phyloP scores from a whole-genome alignment of 306 rosid genomes.

The Vigna angularis region DNA sequence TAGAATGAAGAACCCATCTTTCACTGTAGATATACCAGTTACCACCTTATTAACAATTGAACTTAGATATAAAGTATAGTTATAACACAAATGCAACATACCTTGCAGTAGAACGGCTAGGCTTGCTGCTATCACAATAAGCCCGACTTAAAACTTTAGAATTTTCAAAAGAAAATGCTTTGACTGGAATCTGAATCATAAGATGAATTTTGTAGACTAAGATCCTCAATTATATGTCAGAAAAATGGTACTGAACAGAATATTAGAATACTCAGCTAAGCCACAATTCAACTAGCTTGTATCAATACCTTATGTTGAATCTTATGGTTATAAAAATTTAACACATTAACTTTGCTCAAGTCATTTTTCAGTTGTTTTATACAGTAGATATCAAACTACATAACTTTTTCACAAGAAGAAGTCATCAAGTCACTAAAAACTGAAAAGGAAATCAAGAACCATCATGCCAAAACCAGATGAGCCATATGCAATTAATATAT shows the following conservation, averaged over 20 bases:
- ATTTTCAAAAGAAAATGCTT: constrained; percentile 70
- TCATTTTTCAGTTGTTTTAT: constrained; percentile 34
- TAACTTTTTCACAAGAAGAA: background rate
- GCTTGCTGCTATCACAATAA: constrained; percentile 90
- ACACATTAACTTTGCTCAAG: background rate
- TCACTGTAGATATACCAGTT: constrained; percentile 60
- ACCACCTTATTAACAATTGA: constrained; percentile 35
- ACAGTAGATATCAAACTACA: constrained; percentile 6
- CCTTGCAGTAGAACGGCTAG: constrained; percentile 73
- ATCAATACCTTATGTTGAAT: constrained; percentile 16
- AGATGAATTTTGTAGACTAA: constrained; percentile 31
- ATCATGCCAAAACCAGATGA: constrained; percentile 33
- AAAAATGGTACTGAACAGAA: background rate
- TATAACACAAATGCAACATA: constrained; percentile 44
- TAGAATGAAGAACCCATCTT: constrained; percentile 92
- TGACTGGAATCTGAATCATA: constrained; percentile 71
- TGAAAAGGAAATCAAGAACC: constrained; percentile 16
- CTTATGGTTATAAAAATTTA: background rate
- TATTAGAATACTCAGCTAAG: constrained; percentile 21
- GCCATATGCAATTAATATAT: constrained; percentile 26
- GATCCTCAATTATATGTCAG: constrained; percentile 37
- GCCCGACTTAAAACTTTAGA: constrained; percentile 79
- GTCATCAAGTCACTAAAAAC: background rate
- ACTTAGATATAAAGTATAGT: constrained; percentile 17
- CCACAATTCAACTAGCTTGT: constrained; percentile 16